phyloP scores from a whole-genome alignment of 148 eudicot species.

The Rhododendron mucronatum region DNA sequence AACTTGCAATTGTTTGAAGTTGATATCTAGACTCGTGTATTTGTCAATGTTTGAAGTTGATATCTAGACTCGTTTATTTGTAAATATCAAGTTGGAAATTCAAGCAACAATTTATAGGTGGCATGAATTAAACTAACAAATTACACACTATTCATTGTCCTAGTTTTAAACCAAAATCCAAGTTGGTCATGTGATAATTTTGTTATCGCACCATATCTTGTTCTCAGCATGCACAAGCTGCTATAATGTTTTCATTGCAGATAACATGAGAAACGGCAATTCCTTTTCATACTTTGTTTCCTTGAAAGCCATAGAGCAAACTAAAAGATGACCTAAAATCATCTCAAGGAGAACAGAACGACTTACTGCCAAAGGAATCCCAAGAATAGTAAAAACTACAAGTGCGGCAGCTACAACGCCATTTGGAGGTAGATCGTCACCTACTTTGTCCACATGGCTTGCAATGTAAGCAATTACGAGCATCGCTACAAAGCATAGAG shows the following conservation, averaged over 20 bases:
- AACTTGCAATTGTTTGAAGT: background rate
- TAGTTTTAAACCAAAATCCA: background rate
- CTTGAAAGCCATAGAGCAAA: background rate
- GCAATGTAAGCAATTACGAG: conserved; percentile 51
- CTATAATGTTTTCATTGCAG: background rate
- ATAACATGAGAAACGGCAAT: background rate
- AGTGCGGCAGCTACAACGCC: conserved; percentile 78
- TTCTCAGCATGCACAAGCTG: background rate
- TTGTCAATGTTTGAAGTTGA: background rate
- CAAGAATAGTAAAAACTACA: conserved; percentile 69
- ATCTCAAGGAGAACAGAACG: conserved; percentile 9
- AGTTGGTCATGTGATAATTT: background rate
- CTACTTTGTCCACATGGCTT: conserved; percentile 33
- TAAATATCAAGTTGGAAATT: background rate
- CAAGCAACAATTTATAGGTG: background rate
- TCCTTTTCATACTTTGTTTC: background rate
- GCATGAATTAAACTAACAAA: background rate
- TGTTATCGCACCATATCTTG: background rate
- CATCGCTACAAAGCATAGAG: conserved; percentile 79
- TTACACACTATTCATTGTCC: background rate
- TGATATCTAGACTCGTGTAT: background rate
- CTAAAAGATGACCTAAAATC: background rate
- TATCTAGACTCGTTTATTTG: conserved; percentile 1
- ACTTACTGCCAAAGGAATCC: conserved; percentile 94
- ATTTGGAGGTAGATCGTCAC: conserved; percentile 46